Conservation (phyloP, 1,284 basidiomycete species). For the Inonotus hispidus region DNA sequence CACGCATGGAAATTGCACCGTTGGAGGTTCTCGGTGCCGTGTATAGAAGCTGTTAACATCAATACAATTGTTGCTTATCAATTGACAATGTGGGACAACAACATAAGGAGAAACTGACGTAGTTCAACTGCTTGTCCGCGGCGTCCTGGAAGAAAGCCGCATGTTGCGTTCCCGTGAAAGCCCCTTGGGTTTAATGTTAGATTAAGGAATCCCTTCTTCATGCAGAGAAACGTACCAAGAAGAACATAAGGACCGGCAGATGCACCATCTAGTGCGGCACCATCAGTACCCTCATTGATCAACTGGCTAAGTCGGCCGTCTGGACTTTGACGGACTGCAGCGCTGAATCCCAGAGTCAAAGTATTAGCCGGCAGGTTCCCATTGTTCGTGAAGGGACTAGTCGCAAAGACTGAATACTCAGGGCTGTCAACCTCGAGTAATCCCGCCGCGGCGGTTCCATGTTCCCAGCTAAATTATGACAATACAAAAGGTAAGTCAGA, state of each 20-base stretch:
- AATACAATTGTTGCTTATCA: slow-evolving; percentile 12
- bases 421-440: slow-evolving; percentile 26
- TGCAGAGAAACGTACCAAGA: slow-evolving; percentile 24
- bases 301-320: slow-evolving; percentile 29
- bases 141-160: neutral
- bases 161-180: slow-evolving; percentile 24
- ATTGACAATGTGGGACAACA: neutral
- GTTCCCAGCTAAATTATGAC: slow-evolving; percentile 27
- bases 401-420: slow-evolving; percentile 28
- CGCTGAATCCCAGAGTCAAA: slow-evolving; percentile 28
- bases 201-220: too few relatives aligned
- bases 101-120: slow-evolving; percentile 30
- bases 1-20: slow-evolving; percentile 49
- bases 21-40: slow-evolving; percentile 39
- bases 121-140: slow-evolving; percentile 41
- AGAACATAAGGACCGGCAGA: slow-evolving; percentile 26
- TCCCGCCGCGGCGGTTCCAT: slow-evolving; percentile 27
- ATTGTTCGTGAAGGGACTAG: slow-evolving; percentile 21
- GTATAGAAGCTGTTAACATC: slow-evolving; percentile 33
- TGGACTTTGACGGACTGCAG: slow-evolving; percentile 26
- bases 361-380: slow-evolving; percentile 21
- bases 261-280: slow-evolving; percentile 30
- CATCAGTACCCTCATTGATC: slow-evolving; percentile 27
- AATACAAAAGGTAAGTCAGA: neutral
- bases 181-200: slow-evolving; percentile 8